Base-by-base conservation (phyloP, 2,329 filamentous ascomycete genomes). In the Penicillium sp. region DNA sequence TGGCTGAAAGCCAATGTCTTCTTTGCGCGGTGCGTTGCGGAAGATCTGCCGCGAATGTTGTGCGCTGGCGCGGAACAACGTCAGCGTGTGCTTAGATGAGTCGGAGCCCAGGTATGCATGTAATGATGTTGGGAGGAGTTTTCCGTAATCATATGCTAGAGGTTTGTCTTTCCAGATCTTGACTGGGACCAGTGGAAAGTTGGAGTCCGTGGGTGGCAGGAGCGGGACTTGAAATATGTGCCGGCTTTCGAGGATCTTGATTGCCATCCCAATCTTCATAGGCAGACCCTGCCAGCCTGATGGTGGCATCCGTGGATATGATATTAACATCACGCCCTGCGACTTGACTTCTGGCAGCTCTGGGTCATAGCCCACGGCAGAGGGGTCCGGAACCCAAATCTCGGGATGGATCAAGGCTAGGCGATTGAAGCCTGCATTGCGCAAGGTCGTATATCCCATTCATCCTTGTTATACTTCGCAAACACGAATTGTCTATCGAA, bases 401-500 rank as follows among this genome's bases (percentile, higher is more conserved):
- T 85, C 79, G 0, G 82, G 79, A 53, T 78, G 80, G 47, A 97
- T 79, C 43, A 85, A 86, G 7, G 90, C 86, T 47, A 97, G 79
- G 39, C 80, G 81, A 1, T 90, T 85, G 52, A 69, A 72, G 23
- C 68, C 67, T 30, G 70, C 65, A 52, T 78, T 75, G 2, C 79
- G 74, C 23, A 77, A 61, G 1, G 75, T 76, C 77, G 74, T 30
- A 67, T 69, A 18, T 63, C 70, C 74, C 75, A 77, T 44, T 51
- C 49, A 7, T 70, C 70, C 4, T 72, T 72, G 34, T 76, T 69
- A 38, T 78, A 70, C 70, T 92, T 87, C 1, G 89, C 91, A 68
- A 97, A 90, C 44, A 85, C 87, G 76, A 91, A 96, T 62, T 93
- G 83, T 6, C 91, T 84, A 73, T 97, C 91, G 71, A 88, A 89